phyloP scores from a whole-genome alignment of 2,329 filamentous ascomycete species.

The Aspergillus novofumigatus region DNA sequence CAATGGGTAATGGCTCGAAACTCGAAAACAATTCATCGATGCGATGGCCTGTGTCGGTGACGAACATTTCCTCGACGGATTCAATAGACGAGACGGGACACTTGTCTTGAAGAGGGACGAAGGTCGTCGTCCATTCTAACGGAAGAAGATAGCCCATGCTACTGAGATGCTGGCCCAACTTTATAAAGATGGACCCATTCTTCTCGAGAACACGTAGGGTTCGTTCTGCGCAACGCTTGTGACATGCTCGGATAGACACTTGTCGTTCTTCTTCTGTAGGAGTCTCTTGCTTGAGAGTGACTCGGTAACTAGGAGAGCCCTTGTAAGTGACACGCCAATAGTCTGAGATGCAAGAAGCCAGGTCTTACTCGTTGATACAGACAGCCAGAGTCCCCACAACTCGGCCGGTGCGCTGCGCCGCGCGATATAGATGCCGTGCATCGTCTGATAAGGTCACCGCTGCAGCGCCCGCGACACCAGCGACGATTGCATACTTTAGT shows the following conservation, averaged over 20 bases:
- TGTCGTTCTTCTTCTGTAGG: conserved; percentile 62
- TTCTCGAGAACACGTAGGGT: conserved; percentile 85
- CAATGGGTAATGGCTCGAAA: conserved; percentile 76
- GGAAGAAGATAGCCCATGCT: conserved; percentile 94
- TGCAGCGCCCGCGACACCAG: conserved; percentile 38
- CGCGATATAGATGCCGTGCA: conserved; percentile 70
- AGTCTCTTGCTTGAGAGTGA: conserved; percentile 67
- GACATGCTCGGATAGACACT: conserved; percentile 73
- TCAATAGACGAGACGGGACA: conserved; percentile 89
- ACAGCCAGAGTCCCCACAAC: conserved; percentile 71
- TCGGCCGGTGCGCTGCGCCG: conserved; percentile 70
- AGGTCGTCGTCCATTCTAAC: conserved; percentile 88
- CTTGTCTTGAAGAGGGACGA: conserved; percentile 91
- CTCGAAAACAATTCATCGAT: conserved; percentile 81
- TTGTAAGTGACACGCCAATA: conserved; percentile 9
- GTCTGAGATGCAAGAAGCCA: neutral
- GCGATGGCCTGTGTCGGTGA: conserved; percentile 71
- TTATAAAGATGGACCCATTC: conserved; percentile 98
- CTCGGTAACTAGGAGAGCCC: conserved; percentile 66
- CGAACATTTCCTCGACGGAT: conserved; percentile 83
- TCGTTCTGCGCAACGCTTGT: conserved; percentile 85
- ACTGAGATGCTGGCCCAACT: conserved; percentile 91
- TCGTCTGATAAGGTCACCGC: conserved; percentile 57
- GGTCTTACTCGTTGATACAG: conserved; percentile 80
- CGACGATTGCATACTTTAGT: conserved; percentile 31